Conservation (phyloP, 176 grass and related monocot species). For the Leersia perrieri region DNA sequence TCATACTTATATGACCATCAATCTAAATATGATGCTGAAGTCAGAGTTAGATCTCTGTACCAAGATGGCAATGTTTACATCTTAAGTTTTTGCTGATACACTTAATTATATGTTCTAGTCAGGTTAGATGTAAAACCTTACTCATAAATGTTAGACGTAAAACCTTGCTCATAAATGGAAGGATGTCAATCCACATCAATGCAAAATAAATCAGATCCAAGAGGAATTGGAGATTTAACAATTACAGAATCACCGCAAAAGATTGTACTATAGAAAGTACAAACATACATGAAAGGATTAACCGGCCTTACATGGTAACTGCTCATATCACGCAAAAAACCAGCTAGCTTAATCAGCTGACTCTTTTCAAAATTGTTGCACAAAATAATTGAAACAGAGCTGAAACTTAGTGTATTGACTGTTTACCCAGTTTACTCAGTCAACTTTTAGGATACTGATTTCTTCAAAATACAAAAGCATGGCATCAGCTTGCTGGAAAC, state of each 20-base stretch:
- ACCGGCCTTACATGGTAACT: not conserved
- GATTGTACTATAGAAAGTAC: not conserved
- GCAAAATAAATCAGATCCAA: not conserved
- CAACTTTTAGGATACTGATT: not conserved
- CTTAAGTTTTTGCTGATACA: not conserved
- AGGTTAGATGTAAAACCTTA: not conserved
- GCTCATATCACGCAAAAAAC: not conserved
- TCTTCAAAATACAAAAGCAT: not conserved
- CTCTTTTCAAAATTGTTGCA: not conserved
- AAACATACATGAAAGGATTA: not conserved
- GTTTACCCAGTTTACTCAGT: not conserved
- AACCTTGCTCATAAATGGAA: not conserved
- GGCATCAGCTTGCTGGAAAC: constrained; percentile 13
- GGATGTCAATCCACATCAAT: not conserved
- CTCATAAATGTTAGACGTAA: not conserved
- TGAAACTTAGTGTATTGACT: not conserved
- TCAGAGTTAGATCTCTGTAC: not conserved
- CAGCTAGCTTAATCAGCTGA: not conserved
- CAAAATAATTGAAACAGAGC: not conserved
- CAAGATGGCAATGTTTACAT: not conserved
- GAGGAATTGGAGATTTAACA: not conserved
- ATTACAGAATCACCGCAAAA: not conserved
- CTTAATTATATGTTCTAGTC: not conserved
- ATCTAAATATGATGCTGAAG: not conserved
- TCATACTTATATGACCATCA: not conserved